Percentiles rank a stretch among this genome's conserved stretches.
Conservation (phyloP, 1,284 basidiomycete species). For the Cutaneotrichosporon sp. region DNA sequence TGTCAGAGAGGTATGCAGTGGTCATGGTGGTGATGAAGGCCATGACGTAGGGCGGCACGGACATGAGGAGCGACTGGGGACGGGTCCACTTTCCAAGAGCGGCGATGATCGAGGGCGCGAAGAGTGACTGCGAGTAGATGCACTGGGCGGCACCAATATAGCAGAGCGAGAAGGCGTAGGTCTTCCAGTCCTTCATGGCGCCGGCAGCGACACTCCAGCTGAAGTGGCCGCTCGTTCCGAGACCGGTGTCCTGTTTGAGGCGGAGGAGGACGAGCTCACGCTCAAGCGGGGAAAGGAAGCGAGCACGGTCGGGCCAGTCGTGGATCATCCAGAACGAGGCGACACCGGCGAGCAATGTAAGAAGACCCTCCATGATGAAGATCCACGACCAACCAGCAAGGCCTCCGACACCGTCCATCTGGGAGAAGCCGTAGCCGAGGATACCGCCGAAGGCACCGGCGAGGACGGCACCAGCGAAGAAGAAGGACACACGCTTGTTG, state of each 20-base stretch:
- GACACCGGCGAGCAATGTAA: constrained; percentile 45
- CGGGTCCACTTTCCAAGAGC: constrained; percentile 46
- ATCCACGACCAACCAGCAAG: constrained; percentile 51
- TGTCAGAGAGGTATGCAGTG: constrained; percentile 48
- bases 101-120: constrained; percentile 49
- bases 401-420: constrained; percentile 45
- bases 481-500: constrained; percentile 47
- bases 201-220: constrained; percentile 12
- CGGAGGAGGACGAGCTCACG: constrained; percentile 43
- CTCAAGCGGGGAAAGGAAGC: constrained; percentile 48
- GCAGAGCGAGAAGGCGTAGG: constrained; percentile 40
- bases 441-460: constrained; percentile 49
- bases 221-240: constrained; percentile 42
- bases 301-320: constrained; percentile 50
- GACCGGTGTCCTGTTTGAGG: constrained; percentile 46
- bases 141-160: constrained; percentile 48
- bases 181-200: constrained; percentile 46
- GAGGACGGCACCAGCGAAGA: constrained; percentile 51
- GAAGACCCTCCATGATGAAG: constrained; percentile 50
- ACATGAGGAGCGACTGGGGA: constrained; percentile 47
- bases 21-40: constrained; percentile 51
- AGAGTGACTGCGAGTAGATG: constrained; percentile 48
- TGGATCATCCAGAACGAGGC: constrained; percentile 46
- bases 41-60: constrained; percentile 50
- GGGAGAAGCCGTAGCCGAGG: constrained; percentile 35